Evolutionary conservation across 805 yeast species (phyloP), one percentile per base, ranked within the genome.

Genomic region (Grigorovia jiainica): DNA sequence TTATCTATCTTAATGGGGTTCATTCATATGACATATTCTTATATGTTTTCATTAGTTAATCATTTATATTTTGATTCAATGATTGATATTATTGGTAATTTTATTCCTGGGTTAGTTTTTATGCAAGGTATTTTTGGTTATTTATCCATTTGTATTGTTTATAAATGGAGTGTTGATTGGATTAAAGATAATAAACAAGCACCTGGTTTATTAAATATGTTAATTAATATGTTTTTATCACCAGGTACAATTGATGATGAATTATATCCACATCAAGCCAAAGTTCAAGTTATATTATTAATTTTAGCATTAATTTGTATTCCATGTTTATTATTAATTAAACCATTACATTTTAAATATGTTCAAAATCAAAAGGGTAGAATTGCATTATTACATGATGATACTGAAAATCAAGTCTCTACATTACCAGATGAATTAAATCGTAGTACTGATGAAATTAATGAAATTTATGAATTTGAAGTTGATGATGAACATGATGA

Each of bases 111-210:
- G 18, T 67, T 81, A 41, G 60, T 81, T 36, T 82, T 81, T 64
- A 79, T 81, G 87, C 84, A 79, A 57, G 71, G 82, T 50, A 81
- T 82, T 34, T 82, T 82, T 56, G 89, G 89, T 13, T 82, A 82
- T 55, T 65, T 82, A 36, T 67, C 82, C 5, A 46, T 80, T n/a
- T 67, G 78, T 34, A 80, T 82, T 47, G 69, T 82, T 34, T 82
- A 80, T 64, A 82, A 82, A 61, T 82, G 89, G 89, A 65, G 76
- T 32, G 72, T 75, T 35, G 82, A 82, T 58, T 82, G 89, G 89
- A 60, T 76, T 31, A 74, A 67, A 18, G 73, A 68, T n/a, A 73
- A 58, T 1, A 72, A 70, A 43, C 78, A 77, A 34, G 85, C 89
- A 2, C 89, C 89, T 6, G 79, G 84, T 31, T 66, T 82, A 50